A percentile compares a stretch with the other conserved stretches of the same genome.
Conservation (phyloP, 2,329 filamentous ascomycete species). For the Xylariales sp. region DNA sequence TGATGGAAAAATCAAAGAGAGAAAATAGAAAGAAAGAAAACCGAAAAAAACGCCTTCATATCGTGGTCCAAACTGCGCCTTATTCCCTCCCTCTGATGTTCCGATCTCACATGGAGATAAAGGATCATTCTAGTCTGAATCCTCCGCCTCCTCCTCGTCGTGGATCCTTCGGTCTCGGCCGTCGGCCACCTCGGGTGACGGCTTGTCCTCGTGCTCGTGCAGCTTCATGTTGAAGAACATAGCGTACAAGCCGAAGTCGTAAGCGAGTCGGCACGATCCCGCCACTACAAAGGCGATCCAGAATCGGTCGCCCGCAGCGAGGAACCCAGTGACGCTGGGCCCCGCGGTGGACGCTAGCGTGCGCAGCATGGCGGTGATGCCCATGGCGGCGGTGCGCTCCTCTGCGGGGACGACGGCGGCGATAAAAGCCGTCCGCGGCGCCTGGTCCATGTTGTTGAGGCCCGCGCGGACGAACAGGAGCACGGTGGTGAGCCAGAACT, state of each 20-base stretch:
- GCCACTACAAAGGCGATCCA: conserved; percentile 60
- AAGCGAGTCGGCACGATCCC: conserved; percentile 47
- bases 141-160: conserved; percentile 4
- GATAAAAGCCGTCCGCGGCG: conserved; percentile 61
- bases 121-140: too few species aligned
- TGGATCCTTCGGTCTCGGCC: background rate
- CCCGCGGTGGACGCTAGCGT: conserved; percentile 54
- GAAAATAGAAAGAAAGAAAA: too few species aligned
- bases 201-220: conserved; percentile 34
- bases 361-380: conserved; percentile 57
- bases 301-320: conserved; percentile 49
- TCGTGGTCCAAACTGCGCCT: too few species aligned
- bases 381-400: conserved; percentile 67
- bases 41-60: too few species aligned
- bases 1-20: too few species aligned
- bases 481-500: conserved; percentile 45
- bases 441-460: conserved; percentile 67
- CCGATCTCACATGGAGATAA: too few species aligned
- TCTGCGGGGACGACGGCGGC: conserved; percentile 61
- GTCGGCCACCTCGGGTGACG: background rate
- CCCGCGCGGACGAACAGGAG: conserved; percentile 57
- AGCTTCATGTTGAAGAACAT: conserved; percentile 57
- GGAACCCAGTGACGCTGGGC: conserved; percentile 49
- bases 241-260: conserved; percentile 54
- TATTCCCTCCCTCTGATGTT: too few species aligned